A percentile compares a stretch with the other conserved stretches of the same genome.
These are phyloP conservation scores for Drosera capensis DNA, from an alignment of 148 eudicot species.

Conservation along the genomic window DNA sequence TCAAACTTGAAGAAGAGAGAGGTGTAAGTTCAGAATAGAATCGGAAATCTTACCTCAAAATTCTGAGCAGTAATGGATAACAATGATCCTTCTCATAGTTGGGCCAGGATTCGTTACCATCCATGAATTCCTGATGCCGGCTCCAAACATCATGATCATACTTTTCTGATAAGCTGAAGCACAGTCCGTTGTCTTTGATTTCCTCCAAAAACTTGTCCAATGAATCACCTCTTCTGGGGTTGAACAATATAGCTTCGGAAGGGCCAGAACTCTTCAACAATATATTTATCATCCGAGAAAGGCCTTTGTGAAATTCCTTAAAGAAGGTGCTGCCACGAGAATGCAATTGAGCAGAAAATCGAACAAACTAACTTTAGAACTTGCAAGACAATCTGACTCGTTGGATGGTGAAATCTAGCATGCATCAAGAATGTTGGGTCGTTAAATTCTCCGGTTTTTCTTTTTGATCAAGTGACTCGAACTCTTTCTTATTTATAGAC, in stretches of 20 bases:
- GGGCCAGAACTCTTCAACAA: constrained; percentile 39
- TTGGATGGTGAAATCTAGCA: no score
- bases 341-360: constrained; percentile 2
- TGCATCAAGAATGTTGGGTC: no score
- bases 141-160: constrained; percentile 60
- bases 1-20: no score
- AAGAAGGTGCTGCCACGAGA: constrained; percentile 68
- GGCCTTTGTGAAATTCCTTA: constrained; percentile 62
- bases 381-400: no score
- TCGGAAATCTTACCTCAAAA: constrained; percentile 28
- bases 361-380: neutral
- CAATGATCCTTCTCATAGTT: constrained; percentile 81
- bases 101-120: constrained; percentile 56
- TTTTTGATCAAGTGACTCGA: no score
- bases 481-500: no score
- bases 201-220: constrained; percentile 58
- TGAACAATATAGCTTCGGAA: constrained; percentile 60
- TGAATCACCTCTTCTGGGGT: constrained; percentile 84
- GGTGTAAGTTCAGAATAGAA: no score
- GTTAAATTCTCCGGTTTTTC: no score
- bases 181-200: constrained; percentile 36
- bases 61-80: constrained; percentile 67
- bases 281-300: constrained; percentile 43
- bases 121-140: constrained; percentile 35
- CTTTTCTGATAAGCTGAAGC: constrained; percentile 38